Base-by-base conservation (phyloP, 192 early-diverging fungal genomes). In the Linnemannia hyalina region DNA sequence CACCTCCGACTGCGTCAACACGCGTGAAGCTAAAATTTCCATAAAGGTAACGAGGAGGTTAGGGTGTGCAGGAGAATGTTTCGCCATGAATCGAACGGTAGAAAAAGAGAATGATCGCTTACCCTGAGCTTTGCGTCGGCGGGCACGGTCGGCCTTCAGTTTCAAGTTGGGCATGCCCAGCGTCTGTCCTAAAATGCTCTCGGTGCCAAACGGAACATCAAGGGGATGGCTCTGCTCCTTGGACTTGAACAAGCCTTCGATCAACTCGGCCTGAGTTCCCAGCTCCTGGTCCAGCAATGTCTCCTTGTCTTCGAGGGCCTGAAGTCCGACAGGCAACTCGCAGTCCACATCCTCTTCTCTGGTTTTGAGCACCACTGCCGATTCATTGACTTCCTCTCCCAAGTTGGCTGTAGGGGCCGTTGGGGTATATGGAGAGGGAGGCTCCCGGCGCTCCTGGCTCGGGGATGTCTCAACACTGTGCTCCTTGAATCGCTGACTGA, bases 311-410 rank as follows among this genome's bases (percentile, higher is more conserved):
- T 75, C 77, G 32, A 83, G 22, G 0, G 69, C 68, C 40, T 84
- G 78, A 22, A 85, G 68, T 8, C 69, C 78, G 0, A 65, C 74
- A 36, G 83, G 83, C 70, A 85, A 36, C 16, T 41, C 83, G 38
- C 78, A 80, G 35, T 85, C 83, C 9, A 85, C 83, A 80, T 85
- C 83, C 57, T 85, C 83, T 1, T 57, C 74, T 41, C 78, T 65
- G 55, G 68, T 38, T 54, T 76, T 80, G 16, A 49, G 32, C 44
- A 52, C 72, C 1, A 72, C 68, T 40, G 69, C 38, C 18, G 54
- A 13, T 9, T 35, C 44, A 41, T 9, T 4, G 49, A 6, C 41
- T 13, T 72, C 52, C 11, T 68, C 26, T 8, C 35, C 38, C 9
- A 32, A 38, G n/a, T 72, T 49, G 29, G 36, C 47, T 40, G 73